Evolutionary conservation across 768 basidiomycete species (phyloP).

Genomic region (Podaxis sp.): DNA sequence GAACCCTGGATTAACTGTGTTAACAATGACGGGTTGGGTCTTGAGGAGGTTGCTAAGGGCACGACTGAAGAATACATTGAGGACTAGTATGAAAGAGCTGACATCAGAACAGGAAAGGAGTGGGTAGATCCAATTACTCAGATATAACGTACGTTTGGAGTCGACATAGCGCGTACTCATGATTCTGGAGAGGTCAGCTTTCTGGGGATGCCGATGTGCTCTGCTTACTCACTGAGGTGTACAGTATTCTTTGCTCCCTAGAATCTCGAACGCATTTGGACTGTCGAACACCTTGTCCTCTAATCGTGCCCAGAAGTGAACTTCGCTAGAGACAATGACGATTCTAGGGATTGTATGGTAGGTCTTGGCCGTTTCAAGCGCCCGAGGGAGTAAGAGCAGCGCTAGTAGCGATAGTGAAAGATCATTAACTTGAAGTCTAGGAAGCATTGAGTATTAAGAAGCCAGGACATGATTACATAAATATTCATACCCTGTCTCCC

Average conservation of each 20-base stretch:
- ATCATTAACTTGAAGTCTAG: slow-evolving; percentile 46
- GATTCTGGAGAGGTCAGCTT: not conserved
- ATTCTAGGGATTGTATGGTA: slow-evolving; percentile 29
- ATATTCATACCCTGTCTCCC: slow-evolving; percentile 40
- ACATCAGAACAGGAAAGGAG: not conserved
- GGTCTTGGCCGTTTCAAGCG: slow-evolving; percentile 33
- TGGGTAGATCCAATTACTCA: not conserved
- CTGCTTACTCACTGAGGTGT: slow-evolving; percentile 12
- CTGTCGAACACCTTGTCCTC: slow-evolving; percentile 21
- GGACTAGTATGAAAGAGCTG: slow-evolving; percentile 26
- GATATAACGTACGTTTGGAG: slow-evolving; percentile 32
- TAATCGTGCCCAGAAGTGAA: slow-evolving; percentile 31
- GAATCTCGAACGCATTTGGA: slow-evolving; percentile 25
- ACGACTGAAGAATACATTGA: slow-evolving; percentile 41
- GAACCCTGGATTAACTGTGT: slow-evolving; percentile 43
- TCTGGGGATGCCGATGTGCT: not conserved
- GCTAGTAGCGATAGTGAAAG: slow-evolving; percentile 38
- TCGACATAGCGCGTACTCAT: slow-evolving; percentile 25
- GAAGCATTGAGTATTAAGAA: not conserved
- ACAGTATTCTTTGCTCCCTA: slow-evolving; percentile 31
- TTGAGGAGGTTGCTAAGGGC: slow-evolving; percentile 33
- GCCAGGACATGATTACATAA: not conserved
- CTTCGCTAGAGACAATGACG: slow-evolving; percentile 39
- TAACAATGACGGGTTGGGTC: slow-evolving; percentile 31
- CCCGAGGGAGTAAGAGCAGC: slow-evolving; percentile 38